Base-by-base conservation (phyloP, 192 early-diverging fungal species). In the Coemansia sp. region DNA sequence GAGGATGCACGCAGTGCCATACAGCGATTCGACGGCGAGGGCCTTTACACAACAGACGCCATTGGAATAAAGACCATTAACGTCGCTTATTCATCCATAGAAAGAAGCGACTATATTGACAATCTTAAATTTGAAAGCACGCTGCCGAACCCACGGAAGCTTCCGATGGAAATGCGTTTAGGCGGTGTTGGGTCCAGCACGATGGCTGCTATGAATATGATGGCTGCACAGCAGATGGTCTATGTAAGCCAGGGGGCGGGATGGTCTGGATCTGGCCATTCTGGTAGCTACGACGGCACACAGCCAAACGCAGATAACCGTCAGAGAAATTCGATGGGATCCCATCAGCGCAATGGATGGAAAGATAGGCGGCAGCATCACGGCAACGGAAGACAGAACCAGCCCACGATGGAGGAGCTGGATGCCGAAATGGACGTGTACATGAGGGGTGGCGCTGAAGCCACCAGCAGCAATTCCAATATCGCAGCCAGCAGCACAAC, bases 391-490 rank as follows among this genome's bases (percentile, higher is more conserved):
- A 50, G 54, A 56, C 47, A 70, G 16, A 7, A 67, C 11, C 21
- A 39, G 0, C 54, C 65, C 42, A 83, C 75, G 11, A 60, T 61
- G 15, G 72, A 77, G 50, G 62, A 83, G 42, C 80, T 83, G 3
- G 75, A 83, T 47, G 80, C 76, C 39, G 80, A 83, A 10, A 70
- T 83, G 53, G 80, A 83, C 44, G 61, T 71, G 26, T 83, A 83
- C 44, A 83, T 83, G 80, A 68, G 50, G 9, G 48, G 60, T 43
- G 45, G 26, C 32, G 53, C 62, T 19, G 54, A 23, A 32, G 19
- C 23, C 62, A 7, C 21, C 56, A 32, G 45, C 32, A 15, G 57
- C 15, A 18, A n/a, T 42, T 43, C 19, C 61, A 68, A 43, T 42
- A 16, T 50, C 61, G 45, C 40, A 19, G 56, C 62, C 39, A n/a